Conservation (phyloP, 1,284 basidiomycete species). For the Pseudozyma tsukubaensis region DNA sequence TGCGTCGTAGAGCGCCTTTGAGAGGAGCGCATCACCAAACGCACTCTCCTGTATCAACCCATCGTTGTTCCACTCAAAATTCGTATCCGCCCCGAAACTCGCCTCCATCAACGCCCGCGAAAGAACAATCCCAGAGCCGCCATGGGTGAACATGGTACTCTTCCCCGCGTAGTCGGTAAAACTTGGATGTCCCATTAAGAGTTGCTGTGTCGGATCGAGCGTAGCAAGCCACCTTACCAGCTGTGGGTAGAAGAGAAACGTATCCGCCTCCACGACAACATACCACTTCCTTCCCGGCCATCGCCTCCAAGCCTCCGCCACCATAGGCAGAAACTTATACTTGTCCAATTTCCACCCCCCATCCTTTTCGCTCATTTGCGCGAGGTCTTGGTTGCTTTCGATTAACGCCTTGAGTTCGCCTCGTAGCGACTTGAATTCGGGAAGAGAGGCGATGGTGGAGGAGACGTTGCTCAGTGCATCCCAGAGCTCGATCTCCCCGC, state of each 20-base stretch:
- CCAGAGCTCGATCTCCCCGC: slow-evolving; percentile 17
- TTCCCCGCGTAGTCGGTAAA: slow-evolving; percentile 37
- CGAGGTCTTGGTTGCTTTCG: slow-evolving; percentile 21
- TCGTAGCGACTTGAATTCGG: slow-evolving; percentile 23
- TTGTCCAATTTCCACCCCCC: slow-evolving; percentile 51
- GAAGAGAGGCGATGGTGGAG: slow-evolving; percentile 4
- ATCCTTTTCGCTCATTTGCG: slow-evolving; percentile 14
- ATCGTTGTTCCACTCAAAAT: slow-evolving; percentile 36
- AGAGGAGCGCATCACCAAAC: slow-evolving; percentile 49
- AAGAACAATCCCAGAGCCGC: slow-evolving; percentile 43
- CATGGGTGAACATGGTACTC: slow-evolving; percentile 42
- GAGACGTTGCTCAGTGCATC: slow-evolving; percentile 42
- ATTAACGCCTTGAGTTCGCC: slow-evolving; percentile 13
- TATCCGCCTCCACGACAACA: slow-evolving; percentile 55
- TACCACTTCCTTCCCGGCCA: slow-evolving; percentile 46
- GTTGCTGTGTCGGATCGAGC: slow-evolving; percentile 16
- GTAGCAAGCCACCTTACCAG: slow-evolving; percentile 30
- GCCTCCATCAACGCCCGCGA: slow-evolving; percentile 21
- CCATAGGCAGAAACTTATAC: slow-evolving; percentile 53
- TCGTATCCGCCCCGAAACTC: slow-evolving; percentile 27
- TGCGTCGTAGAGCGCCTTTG: slow-evolving; percentile 42
- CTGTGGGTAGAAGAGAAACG: slow-evolving; percentile 47
- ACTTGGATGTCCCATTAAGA: slow-evolving; percentile 32
- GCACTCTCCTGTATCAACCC: slow-evolving; percentile 21
- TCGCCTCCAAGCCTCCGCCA: slow-evolving; percentile 33